Evolutionary conservation across 805 yeast species (phyloP).

Genomic region (Priceomyces castillae): DNA sequence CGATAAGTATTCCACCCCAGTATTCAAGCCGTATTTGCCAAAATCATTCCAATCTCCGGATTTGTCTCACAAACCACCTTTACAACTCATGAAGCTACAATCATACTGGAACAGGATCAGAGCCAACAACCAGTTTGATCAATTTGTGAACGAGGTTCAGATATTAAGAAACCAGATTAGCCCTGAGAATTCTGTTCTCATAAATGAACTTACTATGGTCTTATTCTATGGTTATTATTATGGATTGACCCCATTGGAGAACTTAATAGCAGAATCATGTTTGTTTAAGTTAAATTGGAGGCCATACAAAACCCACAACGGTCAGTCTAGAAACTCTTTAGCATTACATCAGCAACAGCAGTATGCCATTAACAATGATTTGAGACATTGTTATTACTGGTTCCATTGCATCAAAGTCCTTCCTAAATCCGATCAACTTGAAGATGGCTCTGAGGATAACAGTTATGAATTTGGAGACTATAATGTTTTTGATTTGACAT

Average conservation of each 20-base stretch:
- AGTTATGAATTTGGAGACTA: constrained; percentile 34
- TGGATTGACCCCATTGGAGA: constrained; percentile 42
- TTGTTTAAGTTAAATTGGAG: constrained; percentile 42
- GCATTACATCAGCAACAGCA: constrained; percentile 5
- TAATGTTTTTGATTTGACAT: constrained; percentile 39
- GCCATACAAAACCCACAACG: constrained; percentile 29
- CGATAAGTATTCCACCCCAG: constrained; percentile 25
- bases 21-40: constrained; percentile 37
- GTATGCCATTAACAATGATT: not conserved
- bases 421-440: constrained; percentile 6
- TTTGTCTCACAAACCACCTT: constrained; percentile 29
- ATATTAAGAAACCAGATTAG: constrained; percentile 18
- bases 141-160: constrained; percentile 29
- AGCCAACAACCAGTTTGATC: constrained; percentile 31
- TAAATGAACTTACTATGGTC: constrained; percentile 37
- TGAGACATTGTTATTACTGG: constrained; percentile 16
- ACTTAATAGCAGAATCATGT: constrained; percentile 40
- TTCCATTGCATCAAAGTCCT: constrained; percentile 14
- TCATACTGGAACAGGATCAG: constrained; percentile 41
- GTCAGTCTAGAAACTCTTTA: constrained; percentile 6
- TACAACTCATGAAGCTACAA: constrained; percentile 34
- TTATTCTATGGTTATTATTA: constrained; percentile 43
- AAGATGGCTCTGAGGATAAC: constrained; percentile 5
- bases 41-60: constrained; percentile 22
- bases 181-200: constrained; percentile 20